phyloP scores from a whole-genome alignment of 768 basidiomycete genomes.

The Tylopilus vinaceipallidus region DNA sequence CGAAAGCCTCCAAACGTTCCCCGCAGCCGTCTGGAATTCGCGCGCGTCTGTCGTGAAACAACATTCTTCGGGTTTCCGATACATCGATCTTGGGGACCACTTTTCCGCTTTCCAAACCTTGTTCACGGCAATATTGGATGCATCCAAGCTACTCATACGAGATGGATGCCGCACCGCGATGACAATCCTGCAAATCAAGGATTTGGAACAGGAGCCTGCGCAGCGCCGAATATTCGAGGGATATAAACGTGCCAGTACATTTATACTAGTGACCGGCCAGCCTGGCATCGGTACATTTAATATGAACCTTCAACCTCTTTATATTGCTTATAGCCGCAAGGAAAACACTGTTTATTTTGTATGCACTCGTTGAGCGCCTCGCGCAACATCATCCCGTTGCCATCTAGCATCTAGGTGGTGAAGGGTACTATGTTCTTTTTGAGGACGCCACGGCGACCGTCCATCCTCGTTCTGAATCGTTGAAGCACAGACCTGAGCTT shows the following conservation, averaged over 20 bases:
- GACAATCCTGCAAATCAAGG: too few species aligned
- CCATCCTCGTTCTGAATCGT: rapidly evolving
- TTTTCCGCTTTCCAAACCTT: background rate
- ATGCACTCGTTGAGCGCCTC: background rate
- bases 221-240: background rate
- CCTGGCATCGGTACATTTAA: constrained; percentile 4
- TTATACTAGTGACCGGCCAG: constrained; percentile 1
- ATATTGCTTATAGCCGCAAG: background rate
- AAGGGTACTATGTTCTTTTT: background rate
- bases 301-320: too few species aligned
- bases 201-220: background rate
- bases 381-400: background rate
- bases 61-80: too few species aligned
- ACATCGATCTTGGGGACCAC: background rate
- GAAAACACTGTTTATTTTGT: background rate
- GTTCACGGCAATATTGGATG: too few species aligned
- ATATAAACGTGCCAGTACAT: background rate
- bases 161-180: too few species aligned
- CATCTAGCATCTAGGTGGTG: background rate
- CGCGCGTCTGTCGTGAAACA: too few species aligned
- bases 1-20: too few species aligned
- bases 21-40: too few species aligned
- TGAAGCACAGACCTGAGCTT: background rate
- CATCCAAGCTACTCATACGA: too few species aligned
- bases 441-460: background rate